A percentile compares a stretch with the other conserved stretches of the same genome.
Conservation (phyloP, 2,329 filamentous ascomycete species). For the Venturia oleaginea region DNA sequence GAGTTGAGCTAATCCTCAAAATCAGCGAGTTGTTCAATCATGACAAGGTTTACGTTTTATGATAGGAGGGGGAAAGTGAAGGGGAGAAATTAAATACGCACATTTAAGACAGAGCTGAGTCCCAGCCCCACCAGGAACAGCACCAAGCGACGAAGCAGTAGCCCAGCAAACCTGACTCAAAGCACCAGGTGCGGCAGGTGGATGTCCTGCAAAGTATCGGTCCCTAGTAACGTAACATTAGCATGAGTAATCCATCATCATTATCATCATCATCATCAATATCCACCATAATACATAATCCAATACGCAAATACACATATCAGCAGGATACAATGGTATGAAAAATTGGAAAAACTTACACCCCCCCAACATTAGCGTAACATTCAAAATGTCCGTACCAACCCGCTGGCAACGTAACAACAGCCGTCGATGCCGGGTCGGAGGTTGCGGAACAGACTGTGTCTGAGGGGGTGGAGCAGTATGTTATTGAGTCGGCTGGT, state of each 20-base stretch:
- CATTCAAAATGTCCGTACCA: slow-evolving; percentile 1
- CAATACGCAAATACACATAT: too few species aligned
- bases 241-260: neutral
- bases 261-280: too few species aligned
- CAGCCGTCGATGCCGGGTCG: neutral
- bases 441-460: neutral
- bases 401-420: neutral
- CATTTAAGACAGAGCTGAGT: neutral
- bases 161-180: neutral
- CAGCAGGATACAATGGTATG: too few species aligned
- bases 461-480: neutral
- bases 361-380: neutral
- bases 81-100: too few species aligned
- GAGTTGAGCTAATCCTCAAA: neutral
- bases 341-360: neutral
- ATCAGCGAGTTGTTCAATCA: too few species aligned
- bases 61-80: too few species aligned
- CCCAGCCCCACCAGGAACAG: neutral
- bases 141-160: neutral
- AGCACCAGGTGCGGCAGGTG: neutral
- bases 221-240: neutral
- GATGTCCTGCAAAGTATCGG: neutral
- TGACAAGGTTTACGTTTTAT: too few species aligned
- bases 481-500: neutral
- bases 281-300: too few species aligned